phyloP scores from a whole-genome alignment of 768 basidiomycete species.

The Dendrothele bispora region DNA sequence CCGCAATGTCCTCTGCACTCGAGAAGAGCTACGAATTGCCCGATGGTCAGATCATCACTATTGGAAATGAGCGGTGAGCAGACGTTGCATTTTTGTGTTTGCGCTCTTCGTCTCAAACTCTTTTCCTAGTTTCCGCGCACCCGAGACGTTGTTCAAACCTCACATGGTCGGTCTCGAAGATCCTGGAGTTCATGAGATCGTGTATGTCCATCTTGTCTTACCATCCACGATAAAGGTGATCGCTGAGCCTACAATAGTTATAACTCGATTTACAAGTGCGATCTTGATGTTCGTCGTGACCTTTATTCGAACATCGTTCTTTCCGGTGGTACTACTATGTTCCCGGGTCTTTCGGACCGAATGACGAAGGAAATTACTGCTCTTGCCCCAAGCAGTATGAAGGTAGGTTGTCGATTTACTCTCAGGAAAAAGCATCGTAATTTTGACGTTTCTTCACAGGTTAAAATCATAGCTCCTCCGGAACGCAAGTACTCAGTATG shows the following conservation, averaged over 20 bases:
- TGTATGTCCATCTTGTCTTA: neutral
- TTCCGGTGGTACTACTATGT: conserved; percentile 59
- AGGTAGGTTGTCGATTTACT: conserved; percentile 1
- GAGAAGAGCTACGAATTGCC: conserved; percentile 74
- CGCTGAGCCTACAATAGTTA: conserved; percentile 30
- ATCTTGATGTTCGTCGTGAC: conserved; percentile 52
- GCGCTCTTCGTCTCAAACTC: neutral
- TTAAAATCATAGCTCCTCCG: conserved; percentile 63
- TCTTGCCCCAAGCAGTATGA: conserved; percentile 9
- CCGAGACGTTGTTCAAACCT: conserved; percentile 74
- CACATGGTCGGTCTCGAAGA: conserved; percentile 65
- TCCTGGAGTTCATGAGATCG: conserved; percentile 57
- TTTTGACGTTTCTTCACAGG: conserved; percentile 31
- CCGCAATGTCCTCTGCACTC: conserved; percentile 64
- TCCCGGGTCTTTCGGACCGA: conserved; percentile 55
- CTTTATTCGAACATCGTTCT: conserved; percentile 57
- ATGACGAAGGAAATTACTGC: conserved; percentile 34
- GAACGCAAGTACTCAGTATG: conserved; percentile 84
- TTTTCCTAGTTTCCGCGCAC: conserved; percentile 48
- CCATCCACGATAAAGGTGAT: too few species aligned
- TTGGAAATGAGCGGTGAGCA: conserved; percentile 59
- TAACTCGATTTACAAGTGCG: conserved; percentile 61
- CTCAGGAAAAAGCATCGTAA: neutral
- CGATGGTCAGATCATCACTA: conserved; percentile 76
- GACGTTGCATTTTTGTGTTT: neutral